Evolutionary conservation across 768 basidiomycete species (phyloP).

Genomic region (Chalciporus pseudorubinellus): DNA sequence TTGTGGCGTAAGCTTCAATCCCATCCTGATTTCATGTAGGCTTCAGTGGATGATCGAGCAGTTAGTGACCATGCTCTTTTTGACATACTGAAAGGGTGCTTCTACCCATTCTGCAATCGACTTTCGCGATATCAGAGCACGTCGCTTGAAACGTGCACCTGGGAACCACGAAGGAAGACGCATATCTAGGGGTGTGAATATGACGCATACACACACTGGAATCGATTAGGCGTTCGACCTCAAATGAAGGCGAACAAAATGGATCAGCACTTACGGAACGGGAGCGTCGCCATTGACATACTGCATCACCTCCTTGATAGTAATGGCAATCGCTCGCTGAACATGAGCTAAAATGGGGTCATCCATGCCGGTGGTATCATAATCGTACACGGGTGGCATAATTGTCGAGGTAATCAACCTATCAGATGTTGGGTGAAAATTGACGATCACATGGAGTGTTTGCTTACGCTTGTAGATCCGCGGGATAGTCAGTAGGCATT

Average conservation of each 20-base stretch:
- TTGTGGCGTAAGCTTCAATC: background rate
- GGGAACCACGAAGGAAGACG: constrained; percentile 25
- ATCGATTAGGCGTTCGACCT: background rate
- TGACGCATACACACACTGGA: too few species aligned
- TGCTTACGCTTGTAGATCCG: constrained; percentile 24
- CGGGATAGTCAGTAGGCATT: constrained; percentile 20
- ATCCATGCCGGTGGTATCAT: constrained; percentile 11
- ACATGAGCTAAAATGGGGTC: constrained; percentile 22
- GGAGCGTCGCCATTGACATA: constrained; percentile 18
- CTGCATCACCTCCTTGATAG: constrained; percentile 14
- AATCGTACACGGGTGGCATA: constrained; percentile 27
- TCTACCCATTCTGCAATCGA: constrained; percentile 14
- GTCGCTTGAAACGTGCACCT: constrained; percentile 20
- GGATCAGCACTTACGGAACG: constrained; percentile 13
- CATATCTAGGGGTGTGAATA: constrained; percentile 7
- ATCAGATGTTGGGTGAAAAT: background rate
- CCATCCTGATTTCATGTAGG: background rate
- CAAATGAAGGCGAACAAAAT: background rate
- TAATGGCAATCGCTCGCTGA: constrained; percentile 8
- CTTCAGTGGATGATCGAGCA: background rate
- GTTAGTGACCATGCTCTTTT: constrained; percentile 17
- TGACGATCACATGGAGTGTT: background rate
- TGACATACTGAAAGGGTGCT: constrained; percentile 24
- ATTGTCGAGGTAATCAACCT: constrained; percentile 22
- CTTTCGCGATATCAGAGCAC: constrained; percentile 11